Percentiles rank a stretch among this genome's conserved stretches.
Conservation (phyloP, 768 basidiomycete genomes). For the Russula abietina region DNA sequence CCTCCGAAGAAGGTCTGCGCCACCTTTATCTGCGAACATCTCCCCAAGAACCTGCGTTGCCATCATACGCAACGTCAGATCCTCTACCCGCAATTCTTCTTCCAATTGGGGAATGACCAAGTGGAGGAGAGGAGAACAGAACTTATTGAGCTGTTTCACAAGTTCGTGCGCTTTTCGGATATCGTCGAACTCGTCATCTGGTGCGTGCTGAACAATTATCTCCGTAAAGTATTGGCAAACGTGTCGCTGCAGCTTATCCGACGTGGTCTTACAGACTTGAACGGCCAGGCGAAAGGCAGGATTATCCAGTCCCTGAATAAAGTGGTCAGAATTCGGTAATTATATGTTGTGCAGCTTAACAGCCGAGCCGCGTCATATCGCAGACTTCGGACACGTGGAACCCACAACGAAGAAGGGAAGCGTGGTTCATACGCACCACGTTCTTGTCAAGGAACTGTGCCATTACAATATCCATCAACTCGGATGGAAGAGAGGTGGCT, state of each 20-base stretch:
- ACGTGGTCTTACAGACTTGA: slow-evolving; percentile 74
- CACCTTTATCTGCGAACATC: slow-evolving; percentile 80
- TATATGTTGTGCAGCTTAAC: background rate
- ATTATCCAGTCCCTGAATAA: slow-evolving; percentile 55
- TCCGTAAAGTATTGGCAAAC: slow-evolving; percentile 93
- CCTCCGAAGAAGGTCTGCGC: slow-evolving; percentile 66
- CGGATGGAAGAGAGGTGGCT: slow-evolving; percentile 63
- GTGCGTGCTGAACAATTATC: slow-evolving; percentile 59
- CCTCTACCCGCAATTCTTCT: slow-evolving; percentile 78
- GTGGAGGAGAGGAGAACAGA: slow-evolving; percentile 75
- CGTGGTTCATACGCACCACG: slow-evolving; percentile 41
- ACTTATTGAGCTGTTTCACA: slow-evolving; percentile 72
- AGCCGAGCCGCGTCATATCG: background rate
- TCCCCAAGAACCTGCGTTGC: slow-evolving; percentile 85
- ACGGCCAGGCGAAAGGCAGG: slow-evolving; percentile 78
- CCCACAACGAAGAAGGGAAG: slow-evolving; percentile 1
- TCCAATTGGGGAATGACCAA: slow-evolving; percentile 92
- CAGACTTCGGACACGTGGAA: background rate
- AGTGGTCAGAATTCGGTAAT: slow-evolving; percentile 9
- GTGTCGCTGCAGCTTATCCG: slow-evolving; percentile 83
- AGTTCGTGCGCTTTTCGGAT: slow-evolving; percentile 77
- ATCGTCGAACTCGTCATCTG: slow-evolving; percentile 59
- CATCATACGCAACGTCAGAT: slow-evolving; percentile 61
- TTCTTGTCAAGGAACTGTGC: slow-evolving; percentile 81
- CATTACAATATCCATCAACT: slow-evolving; percentile 76